Evolutionary conservation across 805 yeast genomes (phyloP), one percentile per base, ranked within the genome.

Genomic region (Ogataea populi-albae): DNA sequence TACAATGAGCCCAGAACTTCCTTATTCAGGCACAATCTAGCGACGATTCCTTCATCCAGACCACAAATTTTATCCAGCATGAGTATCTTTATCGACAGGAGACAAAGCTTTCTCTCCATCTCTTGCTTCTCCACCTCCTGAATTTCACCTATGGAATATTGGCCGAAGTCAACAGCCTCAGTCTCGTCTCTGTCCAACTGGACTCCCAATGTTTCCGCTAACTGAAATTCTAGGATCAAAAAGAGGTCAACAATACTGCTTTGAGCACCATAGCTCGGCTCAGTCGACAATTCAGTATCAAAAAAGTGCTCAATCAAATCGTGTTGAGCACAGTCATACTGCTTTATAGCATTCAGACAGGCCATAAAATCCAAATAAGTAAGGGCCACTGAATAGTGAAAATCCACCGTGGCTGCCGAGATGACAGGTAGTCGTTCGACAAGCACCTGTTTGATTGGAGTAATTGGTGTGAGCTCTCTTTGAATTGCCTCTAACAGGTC

Each of bases 171-270:
- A 9, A 59, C 63, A 24, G 52, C 79, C 49, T 79, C 85, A 15
- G 66, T 63, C 22, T 68, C 79, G 16, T 61, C 63, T 46, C 82
- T 65, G 27, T 75, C 81, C 34, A 79, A 52, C 9, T 67, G 62
- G 3, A 64, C 49, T 0, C 55, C 49, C n/a, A 59, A 30, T 1
- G 55, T 23, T 28, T 53, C 59, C 0, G 78, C 77, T 9, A 66
- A 46, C 16, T 62, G 60, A 5, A 70, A 62, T 46, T 80, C 87
- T 39, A 70, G 66, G 16, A 65, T 51, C 40, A 78, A 60, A 42
- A 71, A 80, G 3, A 69, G 49, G n/a, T 62, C 52, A 38, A 69
- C 35, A 10, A 78, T 44, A 2, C 59, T 47, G 1, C 47, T 44
- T 37, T 65, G 64, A 3, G 66, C 23, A 1, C 50, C 49, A 0